Evolutionary conservation across 1,284 basidiomycete genomes (phyloP), one percentile per base, ranked within the genome.

Genomic region (Sanghuangporus weigelae): DNA sequence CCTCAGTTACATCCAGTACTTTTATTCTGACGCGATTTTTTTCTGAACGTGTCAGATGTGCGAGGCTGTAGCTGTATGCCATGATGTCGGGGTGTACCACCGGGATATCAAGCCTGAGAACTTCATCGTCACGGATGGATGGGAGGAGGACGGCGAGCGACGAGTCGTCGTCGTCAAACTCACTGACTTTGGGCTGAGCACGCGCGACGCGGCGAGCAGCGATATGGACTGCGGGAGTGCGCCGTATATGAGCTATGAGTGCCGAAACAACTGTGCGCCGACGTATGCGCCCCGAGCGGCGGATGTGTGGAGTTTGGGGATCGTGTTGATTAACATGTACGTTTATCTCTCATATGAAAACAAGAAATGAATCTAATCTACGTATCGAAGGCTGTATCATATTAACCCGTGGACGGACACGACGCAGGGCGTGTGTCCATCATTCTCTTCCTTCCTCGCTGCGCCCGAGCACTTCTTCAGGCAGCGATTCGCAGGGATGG

Each of bases 181-280:
- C 67, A 91, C 95, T 31, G 96, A 99, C 77, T 99, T 98, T 81
- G 96, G 96, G 44, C 78, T 99, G 42, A 95, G 95, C 7, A 98
- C 96, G 0, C 90, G 86, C 11, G 94, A 98, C 70, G 76, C 85
- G 66, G 87, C 92, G 65, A 95, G 92, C 67, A 89, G 92, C 66
- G 96, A 99, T 76, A 96, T 99, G 84, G 96, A 98, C 74, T 99
- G 97, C 77, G 96, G 96, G 63, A 96, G 93, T 75, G 95, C 96
- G 67, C 96, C 96, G 0, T 99, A 99, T 78, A 98, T 99, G 96
- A 96, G 95, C 71, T 98, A 90, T 75, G 93, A 99, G 81, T 98
- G 96, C 77, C 90, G 95, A 74, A 98, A 99, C 82, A 98, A 98
- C 76, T 81, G 96, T 68, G 90, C 92, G 36, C 93, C 94, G 65